Evolutionary conservation across 139 green algal genomes (phyloP), one percentile per base, ranked within the genome.

Genomic region (Chlorella sorokiniana): DNA sequence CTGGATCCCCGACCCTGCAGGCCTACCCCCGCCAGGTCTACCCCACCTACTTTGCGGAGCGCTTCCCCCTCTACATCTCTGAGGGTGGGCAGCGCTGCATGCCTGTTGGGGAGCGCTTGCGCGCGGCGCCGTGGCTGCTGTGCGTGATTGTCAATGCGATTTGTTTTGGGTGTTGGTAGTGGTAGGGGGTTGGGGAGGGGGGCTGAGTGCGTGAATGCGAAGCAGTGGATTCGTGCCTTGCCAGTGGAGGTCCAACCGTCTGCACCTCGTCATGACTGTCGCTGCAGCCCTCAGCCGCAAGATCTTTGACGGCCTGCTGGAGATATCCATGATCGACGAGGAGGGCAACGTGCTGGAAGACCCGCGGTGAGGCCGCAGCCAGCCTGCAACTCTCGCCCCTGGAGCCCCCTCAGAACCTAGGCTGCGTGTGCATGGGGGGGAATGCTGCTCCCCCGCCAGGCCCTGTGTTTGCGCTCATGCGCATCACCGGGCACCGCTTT

Each of bases 261-360:
- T 25, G 20, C 35, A 25, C 27, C 3, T 45, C 27, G n/a, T 64
- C 22, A 4, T 22, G 8, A 23, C 52, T 23, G 3, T 23, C 56
- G 1, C 33, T 56, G 73, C 73, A 79, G 73, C 1, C 25, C 54
- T 79, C 9, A 79, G 73, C 54, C 23, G 8, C 2, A 52, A 38
- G 37, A 69, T 79, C 38, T 69, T 44, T 31, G 1, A 37, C 7
- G 73, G 52, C 31, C 73, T 79, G 37, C 25, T 56, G 22, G 44
- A 79, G 37, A 79, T 79, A 37, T 4, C 11, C 35, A 79, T 79
- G 73, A 79, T 79, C 31, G 73, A 79, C 52, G 54, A 68, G 54
- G 45, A 79, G 37, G 73, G 73, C 25, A 79, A 79, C 14, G 73
- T 79, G 38, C 35, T 79, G 27, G 54, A 79, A 29, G 54, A 79